Base-by-base conservation (phyloP, 2,329 filamentous ascomycete species). In the Metarhizium robertsii region DNA sequence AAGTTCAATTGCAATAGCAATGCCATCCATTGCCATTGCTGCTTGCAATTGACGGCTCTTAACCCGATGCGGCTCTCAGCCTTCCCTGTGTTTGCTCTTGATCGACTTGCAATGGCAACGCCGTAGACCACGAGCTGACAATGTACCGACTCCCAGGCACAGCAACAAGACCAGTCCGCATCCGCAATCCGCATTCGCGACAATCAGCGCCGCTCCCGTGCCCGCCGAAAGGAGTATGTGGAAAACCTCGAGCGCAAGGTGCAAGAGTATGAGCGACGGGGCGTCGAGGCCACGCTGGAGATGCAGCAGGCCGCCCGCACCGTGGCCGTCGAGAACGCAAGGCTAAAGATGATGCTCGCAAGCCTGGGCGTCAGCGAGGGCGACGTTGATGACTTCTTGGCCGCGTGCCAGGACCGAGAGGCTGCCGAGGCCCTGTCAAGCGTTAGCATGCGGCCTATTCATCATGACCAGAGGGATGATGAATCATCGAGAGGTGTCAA, bases 161-260 rank as follows among this genome's bases (percentile, higher is more conserved):
- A 29, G 25, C 7, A 11, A 11, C 45, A 48, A 30, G 45, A 48
- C 14, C 45, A 48, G 20, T 48, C 45, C 55, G 65, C 68, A 52
- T 67, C 69, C 50, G 68, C 67, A 53, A 57, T 70, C 54, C 72
- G 72, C 55, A 74, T 75, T 60, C 73, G 77, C 59, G 73, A 79
- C 59, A 81, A 79, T 64, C 79, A 82, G 67, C 76, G 78, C 50
- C 75, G 75, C 40, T 79, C 75, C 16, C 73, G 79, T 40, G 77
- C 75, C 32, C 76, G 79, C 42, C 75, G 73, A 36, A 75, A 75
- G 57, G 77, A 79, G 58, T 75, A 77, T 56, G 66, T 81, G 55
- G 71, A 75, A 52, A 70, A 70, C 14, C 68, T 83, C 57, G 75
- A 79, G 62, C 67, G 62, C 25, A 71, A 72, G 47, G 58, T 82